Evolutionary conservation across 768 basidiomycete genomes (phyloP).

Genomic region (Serendipita vermifera): DNA sequence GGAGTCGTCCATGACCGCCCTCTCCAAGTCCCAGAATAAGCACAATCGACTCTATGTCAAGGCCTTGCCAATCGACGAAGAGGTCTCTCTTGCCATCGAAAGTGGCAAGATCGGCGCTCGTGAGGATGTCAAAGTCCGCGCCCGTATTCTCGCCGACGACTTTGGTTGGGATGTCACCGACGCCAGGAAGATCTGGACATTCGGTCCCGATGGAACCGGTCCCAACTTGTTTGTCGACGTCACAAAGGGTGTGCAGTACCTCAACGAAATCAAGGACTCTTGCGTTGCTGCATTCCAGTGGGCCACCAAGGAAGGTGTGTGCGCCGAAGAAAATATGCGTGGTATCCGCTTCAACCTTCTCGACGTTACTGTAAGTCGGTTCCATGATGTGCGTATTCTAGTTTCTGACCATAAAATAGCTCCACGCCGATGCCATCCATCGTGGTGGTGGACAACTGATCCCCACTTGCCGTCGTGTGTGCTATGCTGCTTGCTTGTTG

Average conservation of each 20-base stretch:
- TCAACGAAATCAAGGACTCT: conserved; percentile 99
- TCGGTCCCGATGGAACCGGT: conserved; percentile 96
- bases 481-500: conserved; percentile 89
- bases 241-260: conserved; percentile 98
- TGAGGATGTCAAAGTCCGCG: conserved; percentile 96
- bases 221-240: conserved; percentile 95
- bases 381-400: neutral
- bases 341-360: conserved; percentile 92
- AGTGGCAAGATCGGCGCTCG: conserved; percentile 69
- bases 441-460: conserved; percentile 98
- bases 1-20: conserved; percentile 88
- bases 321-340: conserved; percentile 97
- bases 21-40: conserved; percentile 99
- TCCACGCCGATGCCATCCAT: conserved; percentile 98
- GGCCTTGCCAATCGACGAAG: conserved; percentile 87
- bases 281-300: conserved; percentile 99
- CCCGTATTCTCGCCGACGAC: conserved; percentile 91
- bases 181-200: conserved; percentile 99
- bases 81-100: conserved; percentile 89
- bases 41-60: conserved; percentile 97
- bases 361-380: conserved; percentile 60
- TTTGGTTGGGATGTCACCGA: conserved; percentile 98
- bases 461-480: conserved; percentile 90
- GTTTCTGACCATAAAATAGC: conserved; percentile 30
- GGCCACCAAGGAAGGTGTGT: conserved; percentile 97